Base-by-base conservation (phyloP, 2,329 filamentous ascomycete genomes). In the Lachnellula arida region DNA sequence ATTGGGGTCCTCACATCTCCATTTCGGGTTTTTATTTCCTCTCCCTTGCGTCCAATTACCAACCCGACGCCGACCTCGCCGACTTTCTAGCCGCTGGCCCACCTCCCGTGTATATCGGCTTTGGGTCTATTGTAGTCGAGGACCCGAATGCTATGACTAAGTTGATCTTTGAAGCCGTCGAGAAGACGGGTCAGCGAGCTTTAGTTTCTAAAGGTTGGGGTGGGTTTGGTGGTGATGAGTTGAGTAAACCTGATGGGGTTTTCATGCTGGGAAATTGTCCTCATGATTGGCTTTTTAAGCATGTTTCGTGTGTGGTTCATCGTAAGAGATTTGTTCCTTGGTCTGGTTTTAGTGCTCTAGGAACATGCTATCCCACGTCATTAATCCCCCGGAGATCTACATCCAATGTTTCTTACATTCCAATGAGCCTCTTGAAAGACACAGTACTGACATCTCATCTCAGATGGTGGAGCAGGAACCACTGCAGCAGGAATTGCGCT, bases 201-300 rank as follows among this genome's bases (percentile, higher is more conserved):
- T 23, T 46, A 12, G 44, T 46, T 12, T 46, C 44, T 12, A 46
- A 46, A 46, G 44, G 44, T 17, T 46, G 44, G 44, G 44, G 86
- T 34, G 85, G 84, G 0, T 73, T 89, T 5, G 87, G 87, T 4
- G 77, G 76, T 5, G 76, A 79, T 7, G 71, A 78, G 15, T 69
- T 86, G 4, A 80, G 79, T 1, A 74, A 79, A 0, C 81, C 82
- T 0, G 82, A 86, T 1, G 81, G 84, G 57, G 75, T 89, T 54
- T 87, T 80, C 70, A 81, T 89, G 78, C 76, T 90, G 5, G 86
- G 83, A 25, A 88, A 89, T 63, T 86, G 80, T 0, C 87, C 86
- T 0, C 86, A 89, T 66, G 87, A 90, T 70, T 90, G 87, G 86
- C 74, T 90, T 0, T 89, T 89, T 61, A 85, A 84, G 0, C 75